Conservation (phyloP, 169 alveolate genomes). For the Neospora caninum region DNA sequence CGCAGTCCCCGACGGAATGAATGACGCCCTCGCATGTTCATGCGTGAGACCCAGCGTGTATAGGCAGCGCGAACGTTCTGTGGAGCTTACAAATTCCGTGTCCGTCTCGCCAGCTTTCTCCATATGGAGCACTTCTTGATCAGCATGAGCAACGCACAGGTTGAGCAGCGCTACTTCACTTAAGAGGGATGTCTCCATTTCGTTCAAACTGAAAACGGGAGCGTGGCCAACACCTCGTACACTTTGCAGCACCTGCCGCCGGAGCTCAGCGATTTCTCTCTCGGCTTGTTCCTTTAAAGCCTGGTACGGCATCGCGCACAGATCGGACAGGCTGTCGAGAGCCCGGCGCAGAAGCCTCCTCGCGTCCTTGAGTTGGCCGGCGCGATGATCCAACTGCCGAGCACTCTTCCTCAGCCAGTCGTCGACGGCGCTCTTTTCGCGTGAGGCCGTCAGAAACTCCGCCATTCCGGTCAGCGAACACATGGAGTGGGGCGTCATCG, state of each 20-base stretch:
- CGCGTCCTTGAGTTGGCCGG: not conserved
- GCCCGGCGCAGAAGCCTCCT: not conserved
- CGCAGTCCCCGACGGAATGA: too few species aligned
- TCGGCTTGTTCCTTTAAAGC: not conserved
- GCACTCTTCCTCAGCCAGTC: not conserved
- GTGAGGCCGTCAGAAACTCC: not conserved
- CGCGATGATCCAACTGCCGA: not conserved
- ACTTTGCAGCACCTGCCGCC: not conserved
- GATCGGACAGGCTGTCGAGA: not conserved
- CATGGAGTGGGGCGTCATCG: not conserved
- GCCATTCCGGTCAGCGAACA: not conserved
- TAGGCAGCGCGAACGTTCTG: not conserved
- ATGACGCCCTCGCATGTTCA: too few species aligned
- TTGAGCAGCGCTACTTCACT: constrained; percentile 32
- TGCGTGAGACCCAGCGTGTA: too few species aligned
- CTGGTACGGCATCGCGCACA: not conserved
- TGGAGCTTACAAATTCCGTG: not conserved
- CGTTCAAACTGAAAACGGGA: not conserved
- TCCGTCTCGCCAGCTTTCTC: not conserved
- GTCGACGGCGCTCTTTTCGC: not conserved
- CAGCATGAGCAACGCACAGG: not conserved
- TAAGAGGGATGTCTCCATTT: not conserved
- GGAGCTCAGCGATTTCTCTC: not conserved
- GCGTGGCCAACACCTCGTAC: not conserved
- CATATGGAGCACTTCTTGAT: not conserved